Conservation (phyloP, 148 eudicot genomes). For the Persicaria maculosa region DNA sequence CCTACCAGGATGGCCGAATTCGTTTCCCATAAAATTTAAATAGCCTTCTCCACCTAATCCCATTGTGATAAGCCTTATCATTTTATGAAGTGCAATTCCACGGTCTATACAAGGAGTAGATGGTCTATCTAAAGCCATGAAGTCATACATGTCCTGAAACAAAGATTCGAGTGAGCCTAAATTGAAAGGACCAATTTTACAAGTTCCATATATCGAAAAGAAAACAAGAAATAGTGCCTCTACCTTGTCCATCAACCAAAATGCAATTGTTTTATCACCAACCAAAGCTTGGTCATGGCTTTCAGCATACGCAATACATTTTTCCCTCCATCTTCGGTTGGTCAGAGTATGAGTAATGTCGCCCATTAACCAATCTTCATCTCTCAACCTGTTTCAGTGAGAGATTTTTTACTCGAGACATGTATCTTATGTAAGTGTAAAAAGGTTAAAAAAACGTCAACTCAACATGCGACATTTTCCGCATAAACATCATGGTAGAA, state of each 20-base stretch:
- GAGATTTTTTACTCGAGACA: too few species aligned
- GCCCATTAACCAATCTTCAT: constrained; percentile 97
- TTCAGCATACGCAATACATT: constrained; percentile 90
- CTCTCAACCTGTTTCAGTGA: constrained; percentile 47
- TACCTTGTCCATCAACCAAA: constrained; percentile 99
- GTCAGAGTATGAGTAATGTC: constrained; percentile 74
- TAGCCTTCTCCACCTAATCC: constrained; percentile 99
- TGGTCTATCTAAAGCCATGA: constrained; percentile 97
- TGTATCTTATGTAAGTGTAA: background rate
- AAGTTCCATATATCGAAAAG: background rate
- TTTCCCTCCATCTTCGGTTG: constrained; percentile 93
- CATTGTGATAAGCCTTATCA: constrained; percentile 95
- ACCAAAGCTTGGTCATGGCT: constrained; percentile 99
- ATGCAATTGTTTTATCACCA: constrained; percentile 98
- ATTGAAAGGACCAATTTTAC: background rate
- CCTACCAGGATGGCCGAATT: constrained; percentile 99
- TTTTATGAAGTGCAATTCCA: constrained; percentile 97
- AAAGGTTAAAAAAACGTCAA: background rate
- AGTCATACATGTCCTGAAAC: constrained; percentile 97
- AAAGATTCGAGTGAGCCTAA: background rate
- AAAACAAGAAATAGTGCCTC: constrained; percentile 6
- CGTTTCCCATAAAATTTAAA: constrained; percentile 98
- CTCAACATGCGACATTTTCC: background rate
- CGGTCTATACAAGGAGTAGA: constrained; percentile 92
- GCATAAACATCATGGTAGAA: too few species aligned